Evolutionary conservation across 345 rosid species (phyloP).

Genomic region (Atalantia buxifolia): DNA sequence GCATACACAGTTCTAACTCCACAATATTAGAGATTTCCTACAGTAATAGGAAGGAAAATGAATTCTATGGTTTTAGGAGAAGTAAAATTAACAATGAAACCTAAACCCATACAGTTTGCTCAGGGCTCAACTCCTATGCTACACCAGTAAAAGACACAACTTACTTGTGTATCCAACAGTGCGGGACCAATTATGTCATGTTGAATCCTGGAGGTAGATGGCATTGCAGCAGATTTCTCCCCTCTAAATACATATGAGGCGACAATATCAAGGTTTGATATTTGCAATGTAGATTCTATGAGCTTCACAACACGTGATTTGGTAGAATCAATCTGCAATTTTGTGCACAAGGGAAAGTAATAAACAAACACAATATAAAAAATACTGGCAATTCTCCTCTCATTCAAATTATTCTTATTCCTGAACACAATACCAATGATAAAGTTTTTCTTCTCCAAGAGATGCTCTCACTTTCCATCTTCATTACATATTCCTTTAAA

Average conservation of each 20-base stretch:
- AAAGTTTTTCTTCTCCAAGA: slow-evolving; percentile 68
- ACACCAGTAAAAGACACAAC: slow-evolving; percentile 22
- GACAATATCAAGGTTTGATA: slow-evolving; percentile 80
- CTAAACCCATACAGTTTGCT: background rate
- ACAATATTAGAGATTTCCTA: background rate
- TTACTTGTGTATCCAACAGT: slow-evolving; percentile 66
- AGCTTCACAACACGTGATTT: slow-evolving; percentile 71
- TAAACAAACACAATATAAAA: slow-evolving; percentile 14
- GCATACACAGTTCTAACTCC: background rate
- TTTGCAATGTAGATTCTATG: slow-evolving; percentile 65
- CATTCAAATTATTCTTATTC: slow-evolving; percentile 4
- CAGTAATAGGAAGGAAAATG: background rate
- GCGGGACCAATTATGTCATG: slow-evolving; percentile 79
- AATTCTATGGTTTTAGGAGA: background rate
- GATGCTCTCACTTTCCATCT: slow-evolving; percentile 83
- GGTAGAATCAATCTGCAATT: slow-evolving; percentile 64
- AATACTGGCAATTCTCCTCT: slow-evolving; percentile 16
- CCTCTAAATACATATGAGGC: slow-evolving; percentile 56
- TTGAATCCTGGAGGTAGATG: slow-evolving; percentile 60
- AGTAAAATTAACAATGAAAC: background rate
- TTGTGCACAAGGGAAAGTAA: slow-evolving; percentile 18
- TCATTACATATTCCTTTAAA: slow-evolving; percentile 44
- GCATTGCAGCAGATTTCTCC: slow-evolving; percentile 42
- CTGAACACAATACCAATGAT: slow-evolving; percentile 50
- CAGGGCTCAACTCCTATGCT: background rate